Base-by-base conservation (phyloP, 805 yeast species). In the Suhomyces sp. region DNA sequence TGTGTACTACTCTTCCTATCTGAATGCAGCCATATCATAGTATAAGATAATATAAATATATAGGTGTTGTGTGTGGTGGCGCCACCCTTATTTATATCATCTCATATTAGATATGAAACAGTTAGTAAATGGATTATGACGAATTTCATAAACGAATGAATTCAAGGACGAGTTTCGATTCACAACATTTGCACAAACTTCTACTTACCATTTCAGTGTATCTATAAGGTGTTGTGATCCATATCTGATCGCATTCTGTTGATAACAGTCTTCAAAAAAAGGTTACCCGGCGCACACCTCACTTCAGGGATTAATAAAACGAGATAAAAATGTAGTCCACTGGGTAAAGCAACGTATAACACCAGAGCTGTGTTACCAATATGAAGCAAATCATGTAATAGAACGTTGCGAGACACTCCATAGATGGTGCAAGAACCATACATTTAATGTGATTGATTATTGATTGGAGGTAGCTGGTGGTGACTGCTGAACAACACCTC, bases 1-100 rank as follows among this genome's bases (percentile, higher is more conserved):
- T 53, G 65, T 87, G 93, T 46, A 82, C 57, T 3, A 79, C 64
- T 76, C 80, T 87, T 3, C 85, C 83, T 42, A 81, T 64, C 76
- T 65, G 45, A 29, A 33, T 19, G 5, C 35, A 42, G n/a, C 8
- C 46, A 42, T 42, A 42, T 42, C 46, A 23, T 13, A 8, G 27
- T 17, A 24, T 24, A 42, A 24, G 46, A 22, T 23, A 6, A n/a
- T 38, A 35, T 35, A 38, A 19, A 36, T n/a, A 6, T 36, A 36
- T 36, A 19, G 17, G 17, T 35, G 40, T 7, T n/a, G 36, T 7
- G 19, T 17, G 5, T 38, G 24, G 42, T 17, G 24, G 42, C 42
- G 22, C 24, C 42, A 38, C 42, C 42, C 5, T 38, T 4, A 29
- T 29, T 29, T n/a, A 33, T 33, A 33, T 17, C 36, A 38, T 19